Base-by-base conservation (phyloP, 1,284 basidiomycete genomes). In the Chondrostereum purpureum region DNA sequence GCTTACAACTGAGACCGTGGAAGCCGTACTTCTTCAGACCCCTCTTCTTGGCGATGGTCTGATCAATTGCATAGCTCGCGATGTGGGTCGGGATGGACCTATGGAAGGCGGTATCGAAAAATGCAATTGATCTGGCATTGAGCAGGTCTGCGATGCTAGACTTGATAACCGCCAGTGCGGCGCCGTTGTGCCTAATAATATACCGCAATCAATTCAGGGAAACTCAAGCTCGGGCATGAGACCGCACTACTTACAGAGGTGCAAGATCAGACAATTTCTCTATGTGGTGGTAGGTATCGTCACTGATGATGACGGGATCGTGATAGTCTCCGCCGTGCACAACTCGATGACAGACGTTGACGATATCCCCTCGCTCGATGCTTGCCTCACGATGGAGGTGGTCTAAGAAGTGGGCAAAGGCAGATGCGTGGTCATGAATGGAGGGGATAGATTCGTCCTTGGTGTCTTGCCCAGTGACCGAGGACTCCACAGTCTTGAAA, bases 71-170 rank as follows among this genome's bases (percentile, higher is more conserved):
- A 58, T 91, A 92, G 39, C 77, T 85, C 42, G 83, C 77, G 44
- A 91, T 79, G 55, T 88, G 80, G 4, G 66, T 57, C 0, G 88
- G 86, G 12, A 93, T 76, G 5, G 84, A 77, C 38, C 73, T 73
- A 59, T 94, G 92, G 66, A 93, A 93, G 4, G 87, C 73, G 0
- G 89, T 90, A 62, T 93, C 91, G 59, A 93, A 94, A 56, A 78
- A 86, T 0, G 82, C 82, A 46, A 86, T 74, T 1, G 80, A 82
- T 31, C 66, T 68, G 3, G 82, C 69, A 13, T 77, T 59, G 0
- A 87, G 85, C 4, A 93, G 69, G 1, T 69, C 68, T 4, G 75
- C 62, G 12, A 88, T 69, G 55, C 80, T 85, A 1, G 77, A 69
- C 53, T 73, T 62, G 55, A 83, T 79, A 33, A 84, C 76, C 1